Conservation (phyloP, 345 rosid species). For the Aegle marmelos region DNA sequence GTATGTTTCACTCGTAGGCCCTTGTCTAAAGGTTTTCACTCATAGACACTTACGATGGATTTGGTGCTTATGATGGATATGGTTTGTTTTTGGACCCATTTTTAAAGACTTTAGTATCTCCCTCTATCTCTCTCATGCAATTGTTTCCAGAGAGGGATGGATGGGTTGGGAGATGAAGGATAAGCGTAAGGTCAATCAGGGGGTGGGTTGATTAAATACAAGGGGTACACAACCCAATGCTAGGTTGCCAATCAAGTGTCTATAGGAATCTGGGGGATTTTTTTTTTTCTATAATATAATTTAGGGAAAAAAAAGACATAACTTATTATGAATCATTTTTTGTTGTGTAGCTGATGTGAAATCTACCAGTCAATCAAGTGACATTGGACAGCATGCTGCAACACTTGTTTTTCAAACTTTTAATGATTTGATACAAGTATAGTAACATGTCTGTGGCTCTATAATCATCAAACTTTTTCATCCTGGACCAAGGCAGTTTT, state of each 20-base stretch:
- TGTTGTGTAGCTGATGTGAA: not conserved
- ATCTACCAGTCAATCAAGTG: not conserved
- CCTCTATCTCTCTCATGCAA: not conserved
- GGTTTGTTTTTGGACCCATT: slow-evolving; percentile 42
- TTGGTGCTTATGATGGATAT: slow-evolving; percentile 94
- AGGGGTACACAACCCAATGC: not conserved
- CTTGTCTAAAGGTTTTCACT: not conserved
- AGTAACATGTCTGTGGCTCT: not conserved
- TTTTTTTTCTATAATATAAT: not conserved
- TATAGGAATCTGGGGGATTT: not conserved
- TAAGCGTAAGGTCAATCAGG: not conserved
- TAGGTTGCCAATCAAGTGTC: not conserved
- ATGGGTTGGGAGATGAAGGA: not conserved
- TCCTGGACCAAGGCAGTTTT: not conserved
- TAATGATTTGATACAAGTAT: not conserved
- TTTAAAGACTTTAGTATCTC: not conserved
- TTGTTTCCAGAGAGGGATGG: not conserved
- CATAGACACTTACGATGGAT: no score
- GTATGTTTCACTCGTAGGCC: slow-evolving; percentile 38
- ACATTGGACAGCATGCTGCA: not conserved
- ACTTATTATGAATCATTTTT: not conserved
- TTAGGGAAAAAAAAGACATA: not conserved
- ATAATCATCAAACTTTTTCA: not conserved
- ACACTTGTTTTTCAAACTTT: not conserved
- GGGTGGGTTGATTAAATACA: not conserved